Conservation (phyloP, 1,284 basidiomycete genomes). For the Neonothopanus nambi region DNA sequence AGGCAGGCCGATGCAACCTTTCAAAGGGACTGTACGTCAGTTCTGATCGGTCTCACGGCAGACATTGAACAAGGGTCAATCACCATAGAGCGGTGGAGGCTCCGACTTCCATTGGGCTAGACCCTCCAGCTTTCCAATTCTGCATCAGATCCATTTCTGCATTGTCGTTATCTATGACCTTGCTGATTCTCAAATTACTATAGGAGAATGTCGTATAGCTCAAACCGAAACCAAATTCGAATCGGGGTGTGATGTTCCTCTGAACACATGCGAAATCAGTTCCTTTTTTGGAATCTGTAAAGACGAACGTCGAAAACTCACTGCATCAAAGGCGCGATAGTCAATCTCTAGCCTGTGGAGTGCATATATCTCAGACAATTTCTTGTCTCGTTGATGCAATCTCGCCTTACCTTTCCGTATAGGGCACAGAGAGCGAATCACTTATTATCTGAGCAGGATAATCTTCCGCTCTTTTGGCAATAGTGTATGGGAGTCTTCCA, state of each 20-base stretch:
- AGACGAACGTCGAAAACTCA: slow-evolving; percentile 37
- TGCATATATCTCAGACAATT: slow-evolving; percentile 35
- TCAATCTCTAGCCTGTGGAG: slow-evolving; percentile 11
- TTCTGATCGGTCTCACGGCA: no score
- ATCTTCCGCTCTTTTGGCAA: slow-evolving; percentile 51
- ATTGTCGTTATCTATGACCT: background rate
- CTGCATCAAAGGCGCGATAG: slow-evolving; percentile 15
- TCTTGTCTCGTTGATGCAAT: background rate
- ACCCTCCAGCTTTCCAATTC: slow-evolving; percentile 19
- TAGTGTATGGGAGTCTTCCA: slow-evolving; percentile 57
- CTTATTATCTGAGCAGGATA: slow-evolving; percentile 41
- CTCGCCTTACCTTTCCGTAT: slow-evolving; percentile 33
- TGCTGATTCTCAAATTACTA: slow-evolving; percentile 29
- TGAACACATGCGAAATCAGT: slow-evolving; percentile 28
- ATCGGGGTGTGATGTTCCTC: slow-evolving; percentile 54
- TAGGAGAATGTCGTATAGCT: slow-evolving; percentile 55
- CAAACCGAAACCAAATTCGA: slow-evolving; percentile 63
- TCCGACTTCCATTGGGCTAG: slow-evolving; percentile 16
- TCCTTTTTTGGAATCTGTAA: slow-evolving; percentile 65
- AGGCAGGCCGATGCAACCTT: slow-evolving; percentile 28
- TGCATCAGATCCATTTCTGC: slow-evolving; percentile 5
- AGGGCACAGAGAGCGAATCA: slow-evolving; percentile 33
- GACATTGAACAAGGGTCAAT: no score
- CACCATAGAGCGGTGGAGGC: slow-evolving; percentile 16
- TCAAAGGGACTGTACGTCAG: no score